Evolutionary conservation across 2,329 filamentous ascomycete species (phyloP).

Genomic region (Phaeosphaeriaceae sp.): DNA sequence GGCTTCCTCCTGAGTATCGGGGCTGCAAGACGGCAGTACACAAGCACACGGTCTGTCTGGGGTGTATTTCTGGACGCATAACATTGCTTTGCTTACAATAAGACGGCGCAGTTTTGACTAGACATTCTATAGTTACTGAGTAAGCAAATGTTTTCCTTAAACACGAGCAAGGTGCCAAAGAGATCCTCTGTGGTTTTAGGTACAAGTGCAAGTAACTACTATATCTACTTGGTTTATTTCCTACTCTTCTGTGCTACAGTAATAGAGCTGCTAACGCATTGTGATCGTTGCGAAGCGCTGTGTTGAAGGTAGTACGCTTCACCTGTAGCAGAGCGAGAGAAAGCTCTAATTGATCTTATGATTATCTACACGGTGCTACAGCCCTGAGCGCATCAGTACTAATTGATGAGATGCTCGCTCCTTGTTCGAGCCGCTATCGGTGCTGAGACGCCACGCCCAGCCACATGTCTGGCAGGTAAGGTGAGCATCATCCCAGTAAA

Average conservation of each 20-base stretch:
- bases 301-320: too few relatives aligned
- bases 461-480: neutral
- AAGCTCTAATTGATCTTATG: too few relatives aligned
- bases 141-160: too few relatives aligned
- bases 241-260: too few relatives aligned
- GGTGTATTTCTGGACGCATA: slow-evolving; percentile 1
- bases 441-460: neutral
- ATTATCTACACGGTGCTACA: neutral
- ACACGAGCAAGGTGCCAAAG: neutral
- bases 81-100: slow-evolving; percentile 4
- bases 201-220: neutral
- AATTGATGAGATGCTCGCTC: neutral
- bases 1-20: slow-evolving; percentile 9
- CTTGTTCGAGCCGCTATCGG: neutral
- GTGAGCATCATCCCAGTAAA: too few relatives aligned
- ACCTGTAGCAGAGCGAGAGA: too few relatives aligned
- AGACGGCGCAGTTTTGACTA: neutral
- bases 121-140: neutral
- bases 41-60: slow-evolving; percentile 4
- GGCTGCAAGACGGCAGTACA: neutral
- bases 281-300: too few relatives aligned
- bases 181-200: neutral
- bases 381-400: neutral
- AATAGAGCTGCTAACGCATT: too few relatives aligned
- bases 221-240: too few relatives aligned